Evolutionary conservation across 345 rosid genomes (phyloP).

Genomic region (Populus simonii): DNA sequence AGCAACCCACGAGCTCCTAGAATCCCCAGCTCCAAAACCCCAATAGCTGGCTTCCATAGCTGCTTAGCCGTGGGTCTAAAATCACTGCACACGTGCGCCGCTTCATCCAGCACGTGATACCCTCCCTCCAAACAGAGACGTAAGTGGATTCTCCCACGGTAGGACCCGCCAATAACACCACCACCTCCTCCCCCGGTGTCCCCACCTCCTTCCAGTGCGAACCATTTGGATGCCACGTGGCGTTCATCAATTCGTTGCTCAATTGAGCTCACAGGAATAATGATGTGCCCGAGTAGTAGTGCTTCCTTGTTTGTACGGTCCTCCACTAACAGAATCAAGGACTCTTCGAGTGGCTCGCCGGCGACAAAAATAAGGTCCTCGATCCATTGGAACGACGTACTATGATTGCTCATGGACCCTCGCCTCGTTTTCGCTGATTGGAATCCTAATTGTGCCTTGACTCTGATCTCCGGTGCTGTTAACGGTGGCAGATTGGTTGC

Average conservation of each 20-base stretch:
- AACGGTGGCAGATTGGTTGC: constrained; percentile 76
- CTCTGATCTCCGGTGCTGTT: constrained; percentile 79
- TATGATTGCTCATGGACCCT: constrained; percentile 70
- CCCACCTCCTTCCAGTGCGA: constrained; percentile 43
- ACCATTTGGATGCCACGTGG: constrained; percentile 71
- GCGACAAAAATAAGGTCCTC: constrained; percentile 91
- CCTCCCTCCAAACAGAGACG: constrained; percentile 93
- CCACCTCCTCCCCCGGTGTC: constrained; percentile 20
- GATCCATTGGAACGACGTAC: constrained; percentile 75
- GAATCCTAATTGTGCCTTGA: constrained; percentile 74
- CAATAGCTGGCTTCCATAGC: constrained; percentile 92
- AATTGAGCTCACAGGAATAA: constrained; percentile 65
- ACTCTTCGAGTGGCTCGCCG: constrained; percentile 85
- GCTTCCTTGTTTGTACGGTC: constrained; percentile 69
- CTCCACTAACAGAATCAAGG: constrained; percentile 60
- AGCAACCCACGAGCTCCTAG: constrained; percentile 87
- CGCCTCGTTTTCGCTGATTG: constrained; percentile 78
- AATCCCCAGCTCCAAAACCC: constrained; percentile 85
- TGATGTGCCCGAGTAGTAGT: constrained; percentile 48
- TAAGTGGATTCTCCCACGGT: constrained; percentile 65
- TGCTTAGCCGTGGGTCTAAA: constrained; percentile 94
- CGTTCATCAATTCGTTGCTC: constrained; percentile 82
- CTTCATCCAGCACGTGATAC: constrained; percentile 97
- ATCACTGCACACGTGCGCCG: constrained; percentile 97
- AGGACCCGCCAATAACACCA: constrained; percentile 29